Evolutionary conservation across 257 asterid species (phyloP), one percentile per base, ranked within the genome.

Genomic region (Rauvolfia tetraphylla): DNA sequence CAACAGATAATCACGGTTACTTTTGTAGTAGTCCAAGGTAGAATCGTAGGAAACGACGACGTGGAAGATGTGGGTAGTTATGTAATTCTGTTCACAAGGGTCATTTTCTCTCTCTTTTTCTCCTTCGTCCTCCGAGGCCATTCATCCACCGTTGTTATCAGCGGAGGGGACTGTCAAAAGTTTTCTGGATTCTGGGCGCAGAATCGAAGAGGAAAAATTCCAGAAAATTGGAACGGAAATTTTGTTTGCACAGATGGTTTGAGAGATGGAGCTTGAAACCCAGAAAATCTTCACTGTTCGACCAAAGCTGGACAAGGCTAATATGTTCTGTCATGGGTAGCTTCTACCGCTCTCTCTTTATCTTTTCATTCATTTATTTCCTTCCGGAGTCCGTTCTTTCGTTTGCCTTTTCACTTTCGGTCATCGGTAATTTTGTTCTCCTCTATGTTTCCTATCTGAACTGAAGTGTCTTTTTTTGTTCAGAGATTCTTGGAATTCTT

Each of bases 81-180:
- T 20, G 80, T 80, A 71, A 79, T 68, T 51, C 4, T 0, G 6
- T 8, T 2, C 8, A 38, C 12, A 42, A 42, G 54, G 62, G 76
- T 76, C 76, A 76, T 69, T 79, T 62, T 77, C 82, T 61, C 53
- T 72, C 54, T 68, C 27, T 27, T 48, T 34, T 66, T 51, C 20
- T 42, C 46, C 14, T 83, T 80, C 80, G 53, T 76, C 54, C 57
- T 80, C 71, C 80, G 78, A 62, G 86, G 79, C 80, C 80, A 70
- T 77, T 77, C 84, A 74, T 76, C 74, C 70, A 68, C 49, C n/a
- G 44, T 41, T 72, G 72, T 79, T 68, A 57, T 73, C 81, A 76
- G 84, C 76, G 73, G 51, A 31, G 49, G 27, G 42, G 63, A 25
- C 36, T 61, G 29, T 65, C 46, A 8, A 67, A 38, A 20, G 72